Evolutionary conservation across 495 filamentous ascomycete species (phyloP), one percentile per base, ranked within the genome.

Genomic region (Aspergillus sclerotioniger): DNA sequence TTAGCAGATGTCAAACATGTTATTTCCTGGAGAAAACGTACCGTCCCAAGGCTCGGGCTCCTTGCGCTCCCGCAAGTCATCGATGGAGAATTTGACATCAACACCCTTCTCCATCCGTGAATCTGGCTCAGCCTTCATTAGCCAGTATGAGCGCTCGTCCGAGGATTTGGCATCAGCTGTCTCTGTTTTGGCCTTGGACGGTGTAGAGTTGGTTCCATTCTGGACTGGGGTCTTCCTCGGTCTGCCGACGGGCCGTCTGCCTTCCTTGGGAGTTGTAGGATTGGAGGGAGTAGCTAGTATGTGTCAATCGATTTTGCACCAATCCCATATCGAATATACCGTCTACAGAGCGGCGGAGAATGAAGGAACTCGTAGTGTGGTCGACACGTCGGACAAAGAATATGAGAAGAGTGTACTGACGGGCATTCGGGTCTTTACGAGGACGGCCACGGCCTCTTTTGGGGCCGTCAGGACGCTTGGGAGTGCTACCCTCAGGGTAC

Each of bases 121-220:
- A 64, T 92, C 87, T 3, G 94, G 93, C 72, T 98, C 93, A 8
- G 93, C 91, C 76, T 98, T 98, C 84, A 98, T 84, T 59, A 98
- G 84, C 93, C 92, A 97, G 72, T 90, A 96, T 20, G 75, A 76
- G 21, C 61, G 71, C 16, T 62, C 53, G 8, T 48, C 57, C 2
- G 50, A 41, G 3, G 43, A 21, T 3, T 58, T 57, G n/a, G 53
- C 50, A 3, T 65, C 64, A 21, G 53, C 8, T 48, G 57, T 54
- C 44, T 57, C 55, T 12, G 59, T 53, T n/a, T 67, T 60, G 3
- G 54, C 31, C 25, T 58, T 56, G 3, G 54, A 51, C 19, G 53
- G 54, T 25, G 37, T 39, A 20, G 32, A 55, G 31, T 48, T 52
- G 21, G 54, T 31, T 28, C 53, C 58, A 15, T 62, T 61, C 52